These are phyloP conservation scores for Chaetomium fimeti DNA, from an alignment of 495 filamentous ascomycete species.

Conservation along the genomic window DNA sequence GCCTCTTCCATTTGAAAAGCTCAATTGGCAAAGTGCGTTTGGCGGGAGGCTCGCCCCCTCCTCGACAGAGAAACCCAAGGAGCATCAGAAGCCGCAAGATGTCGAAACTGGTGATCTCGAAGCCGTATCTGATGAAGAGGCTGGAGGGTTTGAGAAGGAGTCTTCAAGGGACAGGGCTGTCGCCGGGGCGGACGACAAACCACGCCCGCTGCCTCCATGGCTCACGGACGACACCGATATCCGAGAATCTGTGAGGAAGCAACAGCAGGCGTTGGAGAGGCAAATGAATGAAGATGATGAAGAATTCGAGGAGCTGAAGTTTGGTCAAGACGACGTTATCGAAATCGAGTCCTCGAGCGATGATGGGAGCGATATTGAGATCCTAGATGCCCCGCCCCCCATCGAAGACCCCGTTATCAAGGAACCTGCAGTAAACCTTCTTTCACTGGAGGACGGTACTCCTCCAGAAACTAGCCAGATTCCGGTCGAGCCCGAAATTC, in stretches of 20 bases:
- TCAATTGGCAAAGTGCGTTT: conserved; percentile 65
- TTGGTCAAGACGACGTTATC: conserved; percentile 37
- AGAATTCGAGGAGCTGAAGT: conserved; percentile 48
- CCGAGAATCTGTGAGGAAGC: conserved; percentile 49
- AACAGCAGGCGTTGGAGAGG: conserved; percentile 44
- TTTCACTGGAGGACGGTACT: conserved; percentile 21
- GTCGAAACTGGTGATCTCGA: conserved; percentile 32
- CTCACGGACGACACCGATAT: conserved; percentile 61
- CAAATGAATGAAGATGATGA: conserved; percentile 52
- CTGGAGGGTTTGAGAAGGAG: conserved; percentile 62
- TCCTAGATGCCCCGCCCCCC: conserved; percentile 49
- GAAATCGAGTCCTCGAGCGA: conserved; percentile 48
- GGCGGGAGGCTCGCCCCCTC: conserved; percentile 49
- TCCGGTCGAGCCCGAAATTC: neutral
- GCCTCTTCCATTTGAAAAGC: conserved; percentile 83
- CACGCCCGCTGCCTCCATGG: conserved; percentile 80
- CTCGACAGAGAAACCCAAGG: conserved; percentile 26
- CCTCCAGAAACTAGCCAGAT: neutral
- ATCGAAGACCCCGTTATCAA: conserved; percentile 13
- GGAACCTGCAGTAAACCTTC: conserved; percentile 22
- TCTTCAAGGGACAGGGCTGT: neutral
- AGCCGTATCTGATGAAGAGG: conserved; percentile 50
- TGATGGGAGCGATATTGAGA: conserved; percentile 55
- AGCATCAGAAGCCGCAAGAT: conserved; percentile 14
- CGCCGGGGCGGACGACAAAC: conserved; percentile 47